A percentile compares a stretch with the other conserved stretches of the same genome.
Evolutionary conservation across 2,329 filamentous ascomycete species (phyloP).

Genomic region (Gliomastix tumulicola): DNA sequence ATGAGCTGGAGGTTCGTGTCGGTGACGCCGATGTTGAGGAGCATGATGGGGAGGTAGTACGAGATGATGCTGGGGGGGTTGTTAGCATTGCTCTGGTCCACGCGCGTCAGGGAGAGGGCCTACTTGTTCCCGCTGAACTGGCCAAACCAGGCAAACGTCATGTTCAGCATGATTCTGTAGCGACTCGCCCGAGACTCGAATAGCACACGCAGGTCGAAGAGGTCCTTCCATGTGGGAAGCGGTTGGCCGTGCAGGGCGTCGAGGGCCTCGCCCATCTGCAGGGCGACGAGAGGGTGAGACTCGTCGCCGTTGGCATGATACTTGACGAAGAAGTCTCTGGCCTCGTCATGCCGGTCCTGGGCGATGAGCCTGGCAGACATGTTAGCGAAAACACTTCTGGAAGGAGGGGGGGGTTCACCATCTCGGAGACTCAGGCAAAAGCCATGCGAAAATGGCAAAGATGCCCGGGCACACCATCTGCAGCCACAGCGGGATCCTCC

Average conservation of each 20-base stretch:
- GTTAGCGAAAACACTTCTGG: not conserved
- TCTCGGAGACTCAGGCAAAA: conserved; percentile 23
- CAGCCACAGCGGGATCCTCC: conserved; percentile 24
- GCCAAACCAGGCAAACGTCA: conserved; percentile 30
- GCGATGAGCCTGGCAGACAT: conserved; percentile 14
- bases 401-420: conserved; percentile 10
- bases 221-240: conserved; percentile 20
- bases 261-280: conserved; percentile 28
- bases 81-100: no score
- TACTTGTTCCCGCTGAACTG: conserved; percentile 29
- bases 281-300: conserved; percentile 23
- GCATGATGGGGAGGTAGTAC: conserved; percentile 27
- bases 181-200: conserved; percentile 23
- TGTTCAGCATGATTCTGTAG: conserved; percentile 26
- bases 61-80: conserved; percentile 20
- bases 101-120: no score
- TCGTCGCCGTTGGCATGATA: conserved; percentile 31
- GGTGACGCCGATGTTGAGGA: conserved; percentile 25
- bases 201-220: conserved; percentile 24
- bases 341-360: conserved; percentile 19
- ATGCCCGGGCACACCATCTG: conserved; percentile 22
- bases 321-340: conserved; percentile 21
- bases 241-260: conserved; percentile 16
- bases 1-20: conserved; percentile 25
- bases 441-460: conserved; percentile 17